Evolutionary conservation across 1,139 yeast species (phyloP).

Genomic region (Meyerozyma guilliermondii): DNA sequence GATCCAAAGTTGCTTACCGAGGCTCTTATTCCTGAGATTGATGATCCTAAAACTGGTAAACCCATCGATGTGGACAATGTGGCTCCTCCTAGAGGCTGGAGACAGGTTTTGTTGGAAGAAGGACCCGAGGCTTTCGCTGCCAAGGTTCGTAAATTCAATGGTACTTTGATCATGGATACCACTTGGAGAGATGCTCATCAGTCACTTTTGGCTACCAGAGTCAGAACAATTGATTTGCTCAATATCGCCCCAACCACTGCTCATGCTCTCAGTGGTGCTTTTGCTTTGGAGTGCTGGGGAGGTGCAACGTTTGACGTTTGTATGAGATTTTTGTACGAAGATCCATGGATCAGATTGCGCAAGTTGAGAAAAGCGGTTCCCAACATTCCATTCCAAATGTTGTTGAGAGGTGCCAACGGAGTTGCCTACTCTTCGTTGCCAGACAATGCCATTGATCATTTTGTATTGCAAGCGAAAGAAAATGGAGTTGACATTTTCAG

Average conservation of each 20-base stretch:
- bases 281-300: conserved; percentile 99
- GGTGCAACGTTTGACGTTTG: conserved; percentile 99
- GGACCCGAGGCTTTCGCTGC: conserved; percentile 90
- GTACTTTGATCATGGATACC: conserved; percentile 93
- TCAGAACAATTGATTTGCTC: conserved; percentile 85
- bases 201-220: conserved; percentile 95
- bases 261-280: conserved; percentile 83
- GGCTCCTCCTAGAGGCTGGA: conserved; percentile 79
- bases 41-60: conserved; percentile 51
- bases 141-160: conserved; percentile 77
- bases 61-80: conserved; percentile 52
- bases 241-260: conserved; percentile 95
- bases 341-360: conserved; percentile 97
- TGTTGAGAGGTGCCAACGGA: conserved; percentile 98
- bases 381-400: conserved; percentile 98
- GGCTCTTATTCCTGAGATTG: conserved; percentile 70
- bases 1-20: conserved; percentile 74
- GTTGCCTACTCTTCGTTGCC: conserved; percentile 97
- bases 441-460: conserved; percentile 97
- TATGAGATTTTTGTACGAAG: conserved; percentile 97
- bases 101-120: conserved; percentile 73
- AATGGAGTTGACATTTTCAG: conserved; percentile 97
- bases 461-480: conserved; percentile 89
- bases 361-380: conserved; percentile 86
- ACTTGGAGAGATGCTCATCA: conserved; percentile 99